Conservation (phyloP, 2,329 filamentous ascomycete genomes). For the Penicillium sp. region DNA sequence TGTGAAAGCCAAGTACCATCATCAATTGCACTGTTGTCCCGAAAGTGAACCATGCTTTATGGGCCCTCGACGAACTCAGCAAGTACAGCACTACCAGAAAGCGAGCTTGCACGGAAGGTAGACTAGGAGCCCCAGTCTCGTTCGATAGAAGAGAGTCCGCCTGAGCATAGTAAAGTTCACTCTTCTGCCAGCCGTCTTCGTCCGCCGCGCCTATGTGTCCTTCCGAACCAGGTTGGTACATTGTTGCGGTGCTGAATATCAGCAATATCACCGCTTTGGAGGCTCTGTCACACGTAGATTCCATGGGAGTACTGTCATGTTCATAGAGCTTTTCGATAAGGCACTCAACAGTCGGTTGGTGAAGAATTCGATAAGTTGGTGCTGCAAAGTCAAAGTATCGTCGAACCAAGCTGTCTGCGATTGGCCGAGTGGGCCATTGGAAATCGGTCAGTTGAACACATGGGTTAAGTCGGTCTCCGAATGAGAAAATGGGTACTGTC, state of each 20-base stretch:
- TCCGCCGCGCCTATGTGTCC: conserved; percentile 14
- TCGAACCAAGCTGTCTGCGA: conserved; percentile 14
- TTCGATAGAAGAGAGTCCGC: conserved; percentile 19
- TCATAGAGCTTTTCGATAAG: conserved; percentile 16
- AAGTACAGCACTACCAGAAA: conserved; percentile 34
- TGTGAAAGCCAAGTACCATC: conserved; percentile 40
- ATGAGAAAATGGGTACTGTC: conserved; percentile 20
- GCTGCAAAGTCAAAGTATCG: conserved; percentile 29
- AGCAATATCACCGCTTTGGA: conserved; percentile 20
- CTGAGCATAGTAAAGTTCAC: conserved; percentile 23
- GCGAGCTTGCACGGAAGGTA: conserved; percentile 24
- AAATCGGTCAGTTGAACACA: conserved; percentile 13
- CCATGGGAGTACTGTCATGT: neutral
- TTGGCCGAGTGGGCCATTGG: conserved; percentile 17
- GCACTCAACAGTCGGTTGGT: conserved; percentile 22
- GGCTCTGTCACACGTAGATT: neutral
- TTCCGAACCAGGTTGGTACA: conserved; percentile 15
- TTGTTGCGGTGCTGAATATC: conserved; percentile 21
- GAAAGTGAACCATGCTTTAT: conserved; percentile 41
- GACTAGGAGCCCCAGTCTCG: conserved; percentile 19
- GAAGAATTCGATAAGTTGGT: conserved; percentile 24
- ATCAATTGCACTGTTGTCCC: conserved; percentile 40
- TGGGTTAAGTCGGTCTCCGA: conserved; percentile 20
- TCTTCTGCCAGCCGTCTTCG: conserved; percentile 18
- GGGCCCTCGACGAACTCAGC: conserved; percentile 38